Conservation (phyloP, 2,329 filamentous ascomycete species). For the Stagonosporopsis tanaceti region DNA sequence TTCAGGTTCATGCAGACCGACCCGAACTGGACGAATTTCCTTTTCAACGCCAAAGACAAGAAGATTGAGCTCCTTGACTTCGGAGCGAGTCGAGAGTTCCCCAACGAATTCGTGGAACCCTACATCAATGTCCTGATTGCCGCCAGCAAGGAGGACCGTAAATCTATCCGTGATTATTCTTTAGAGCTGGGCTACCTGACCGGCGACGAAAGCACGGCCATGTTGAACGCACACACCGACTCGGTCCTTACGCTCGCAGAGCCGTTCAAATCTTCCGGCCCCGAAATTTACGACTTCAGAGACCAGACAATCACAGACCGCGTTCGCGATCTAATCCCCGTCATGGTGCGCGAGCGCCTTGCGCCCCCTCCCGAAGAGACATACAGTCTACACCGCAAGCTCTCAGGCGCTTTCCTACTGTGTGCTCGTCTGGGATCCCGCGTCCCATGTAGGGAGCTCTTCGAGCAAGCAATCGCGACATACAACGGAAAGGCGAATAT, state of each 20-base stretch:
- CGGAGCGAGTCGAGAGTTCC: slow-evolving; percentile 88
- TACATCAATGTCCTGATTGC: slow-evolving; percentile 85
- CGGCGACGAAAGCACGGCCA: slow-evolving; percentile 81
- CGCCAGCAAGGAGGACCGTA: slow-evolving; percentile 74
- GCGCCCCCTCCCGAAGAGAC: slow-evolving; percentile 96
- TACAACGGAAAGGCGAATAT: slow-evolving; percentile 38
- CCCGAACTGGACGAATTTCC: slow-evolving; percentile 99
- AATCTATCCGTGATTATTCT: slow-evolving; percentile 71
- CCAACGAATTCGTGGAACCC: slow-evolving; percentile 76
- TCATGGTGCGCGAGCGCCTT: slow-evolving; percentile 90
- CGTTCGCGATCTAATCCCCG: slow-evolving; percentile 84
- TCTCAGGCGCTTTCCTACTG: slow-evolving; percentile 92
- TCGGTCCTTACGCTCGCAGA: slow-evolving; percentile 91
- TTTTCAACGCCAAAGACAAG: slow-evolving; percentile 77
- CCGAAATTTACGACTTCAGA: slow-evolving; percentile 87
- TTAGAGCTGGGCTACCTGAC: slow-evolving; percentile 88
- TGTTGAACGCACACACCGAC: slow-evolving; percentile 90
- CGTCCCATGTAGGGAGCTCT: slow-evolving; percentile 83
- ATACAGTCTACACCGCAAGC: slow-evolving; percentile 91
- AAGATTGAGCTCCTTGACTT: slow-evolving; percentile 94
- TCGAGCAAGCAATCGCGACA: slow-evolving; percentile 63
- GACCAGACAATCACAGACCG: slow-evolving; percentile 97
- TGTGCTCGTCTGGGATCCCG: slow-evolving; percentile 86
- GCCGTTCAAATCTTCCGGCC: slow-evolving; percentile 78
- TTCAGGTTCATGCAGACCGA: slow-evolving; percentile 99